Evolutionary conservation across 257 asterid genomes (phyloP).

Genomic region (Capsicum baccatum): DNA sequence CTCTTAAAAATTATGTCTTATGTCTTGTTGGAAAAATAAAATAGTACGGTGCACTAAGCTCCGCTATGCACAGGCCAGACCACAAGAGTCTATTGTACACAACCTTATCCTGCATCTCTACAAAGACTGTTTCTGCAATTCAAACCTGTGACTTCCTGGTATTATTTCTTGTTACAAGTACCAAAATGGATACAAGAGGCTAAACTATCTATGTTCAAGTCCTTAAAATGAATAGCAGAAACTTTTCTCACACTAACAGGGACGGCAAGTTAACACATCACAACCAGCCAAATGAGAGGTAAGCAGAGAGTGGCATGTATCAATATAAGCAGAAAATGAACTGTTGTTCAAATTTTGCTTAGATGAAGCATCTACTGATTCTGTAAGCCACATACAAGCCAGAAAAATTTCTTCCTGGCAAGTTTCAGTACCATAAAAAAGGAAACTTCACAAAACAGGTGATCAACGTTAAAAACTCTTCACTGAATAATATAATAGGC

Average conservation of each 20-base stretch:
- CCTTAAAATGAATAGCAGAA: background rate
- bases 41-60: no score
- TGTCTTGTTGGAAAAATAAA: background rate
- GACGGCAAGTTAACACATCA: background rate
- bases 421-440: background rate
- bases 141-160: no score
- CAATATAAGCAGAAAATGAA: background rate
- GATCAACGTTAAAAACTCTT: background rate
- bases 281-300: background rate
- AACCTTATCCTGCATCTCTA: no score
- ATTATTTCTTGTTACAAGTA: background rate
- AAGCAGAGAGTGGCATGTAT: background rate
- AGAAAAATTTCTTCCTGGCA: background rate
- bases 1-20: background rate
- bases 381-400: background rate
- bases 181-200: background rate
- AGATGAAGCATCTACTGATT: slow-evolving; percentile 12
- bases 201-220: background rate
- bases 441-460: background rate
- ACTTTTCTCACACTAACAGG: background rate
- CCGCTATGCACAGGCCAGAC: no score
- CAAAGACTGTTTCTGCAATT: no score
- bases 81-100: no score
- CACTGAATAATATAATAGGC: background rate
- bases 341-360: background rate